Evolutionary conservation across 345 rosid genomes (phyloP).

Genomic region (Pugionium dolabratum): DNA sequence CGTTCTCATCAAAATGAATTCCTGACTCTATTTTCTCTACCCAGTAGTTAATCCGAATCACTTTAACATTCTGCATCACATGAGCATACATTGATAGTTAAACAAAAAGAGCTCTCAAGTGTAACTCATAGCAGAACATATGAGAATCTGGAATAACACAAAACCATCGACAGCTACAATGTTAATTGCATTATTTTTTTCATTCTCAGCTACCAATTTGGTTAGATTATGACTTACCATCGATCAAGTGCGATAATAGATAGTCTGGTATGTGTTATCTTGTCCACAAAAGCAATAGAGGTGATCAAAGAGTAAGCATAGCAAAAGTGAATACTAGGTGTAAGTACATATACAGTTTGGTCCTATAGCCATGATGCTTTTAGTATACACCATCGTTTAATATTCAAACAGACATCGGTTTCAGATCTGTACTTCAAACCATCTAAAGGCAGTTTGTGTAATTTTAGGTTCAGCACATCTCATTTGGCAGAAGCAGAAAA

Average conservation of each 20-base stretch:
- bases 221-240: conserved; percentile 2
- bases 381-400: neutral
- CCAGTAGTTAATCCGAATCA: conserved; percentile 83
- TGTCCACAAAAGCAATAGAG: conserved; percentile 1
- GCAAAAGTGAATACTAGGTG: neutral
- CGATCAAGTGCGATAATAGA: conserved; percentile 15
- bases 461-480: conserved; percentile 9
- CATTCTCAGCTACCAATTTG: neutral
- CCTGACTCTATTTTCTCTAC: conserved; percentile 90
- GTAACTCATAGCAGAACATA: conserved; percentile 10
- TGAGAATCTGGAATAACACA: conserved; percentile 1
- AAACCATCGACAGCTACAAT: conserved; percentile 13
- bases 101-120: conserved; percentile 1
- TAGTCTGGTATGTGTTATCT: neutral
- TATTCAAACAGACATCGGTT: conserved; percentile 3
- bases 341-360: neutral
- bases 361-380: conserved; percentile 4
- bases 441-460: conserved; percentile 35
- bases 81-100: conserved; percentile 22
- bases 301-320: conserved; percentile 1
- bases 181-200: neutral
- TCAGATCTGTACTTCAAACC: conserved; percentile 16
- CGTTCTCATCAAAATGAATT: conserved; percentile 73
- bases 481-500: conserved; percentile 7
- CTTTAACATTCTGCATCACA: conserved; percentile 88